A percentile compares a stretch with the other conserved stretches of the same genome.
These are phyloP conservation scores for Penicillium verrucosum DNA, from an alignment of 2,329 filamentous ascomycete species.

Conservation along the genomic window DNA sequence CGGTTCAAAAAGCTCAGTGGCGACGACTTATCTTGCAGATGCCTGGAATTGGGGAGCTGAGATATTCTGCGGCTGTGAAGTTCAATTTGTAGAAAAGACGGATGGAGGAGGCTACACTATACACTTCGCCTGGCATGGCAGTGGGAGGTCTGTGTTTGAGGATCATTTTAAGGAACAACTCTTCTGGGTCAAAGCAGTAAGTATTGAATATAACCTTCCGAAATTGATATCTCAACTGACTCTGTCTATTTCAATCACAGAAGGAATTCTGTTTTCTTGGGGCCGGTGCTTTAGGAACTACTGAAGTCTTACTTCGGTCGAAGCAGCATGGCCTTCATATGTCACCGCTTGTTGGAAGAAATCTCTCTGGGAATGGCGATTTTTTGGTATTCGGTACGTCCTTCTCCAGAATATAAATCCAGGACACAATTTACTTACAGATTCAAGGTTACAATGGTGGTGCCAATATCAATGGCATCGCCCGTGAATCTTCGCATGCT, in stretches of 20 bases:
- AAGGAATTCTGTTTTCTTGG: conserved; percentile 64
- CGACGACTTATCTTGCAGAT: conserved; percentile 64
- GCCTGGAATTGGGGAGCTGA: conserved; percentile 71
- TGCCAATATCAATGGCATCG: conserved; percentile 4
- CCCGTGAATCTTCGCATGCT: background rate
- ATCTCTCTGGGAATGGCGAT: conserved; percentile 10
- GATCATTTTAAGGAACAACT: conserved; percentile 51
- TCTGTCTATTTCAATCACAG: background rate
- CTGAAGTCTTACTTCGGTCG: conserved; percentile 62
- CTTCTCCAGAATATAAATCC: background rate
- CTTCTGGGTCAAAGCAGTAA: conserved; percentile 62
- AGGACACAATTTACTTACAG: background rate
- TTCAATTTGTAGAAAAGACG: conserved; percentile 60
- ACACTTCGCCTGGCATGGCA: conserved; percentile 63
- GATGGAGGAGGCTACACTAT: conserved; percentile 58
- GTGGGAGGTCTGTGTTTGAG: conserved; percentile 54
- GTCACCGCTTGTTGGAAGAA: conserved; percentile 54
- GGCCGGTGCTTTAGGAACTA: conserved; percentile 62
- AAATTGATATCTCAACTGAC: background rate
- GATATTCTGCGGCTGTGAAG: conserved; percentile 68
- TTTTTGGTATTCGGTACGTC: conserved; percentile 7
- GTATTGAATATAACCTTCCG: background rate
- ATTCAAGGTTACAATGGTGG: conserved; percentile 40
- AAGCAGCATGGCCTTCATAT: conserved; percentile 57
- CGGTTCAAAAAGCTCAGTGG: conserved; percentile 57